Evolutionary conservation across 2,329 filamentous ascomycete genomes (phyloP).

Genomic region (Exophiala sp.): DNA sequence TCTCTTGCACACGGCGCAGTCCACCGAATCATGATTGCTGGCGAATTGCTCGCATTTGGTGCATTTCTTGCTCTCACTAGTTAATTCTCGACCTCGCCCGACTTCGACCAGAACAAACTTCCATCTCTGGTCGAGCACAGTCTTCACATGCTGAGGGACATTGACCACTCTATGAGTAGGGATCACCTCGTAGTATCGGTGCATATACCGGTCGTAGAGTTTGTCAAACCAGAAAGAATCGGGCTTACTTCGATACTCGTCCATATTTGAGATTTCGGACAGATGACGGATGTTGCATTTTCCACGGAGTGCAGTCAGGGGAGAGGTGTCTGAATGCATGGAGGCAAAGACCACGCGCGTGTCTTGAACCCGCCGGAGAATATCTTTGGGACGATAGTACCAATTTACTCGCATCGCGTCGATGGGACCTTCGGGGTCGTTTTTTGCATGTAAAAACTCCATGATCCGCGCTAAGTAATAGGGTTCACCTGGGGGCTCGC

Average conservation of each 20-base stretch:
- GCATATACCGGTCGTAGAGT: constrained; percentile 95
- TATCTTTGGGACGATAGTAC: constrained; percentile 96
- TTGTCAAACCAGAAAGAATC: constrained; percentile 97
- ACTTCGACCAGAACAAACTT: constrained; percentile 93
- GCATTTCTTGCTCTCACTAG: constrained; percentile 90
- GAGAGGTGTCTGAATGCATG: constrained; percentile 97
- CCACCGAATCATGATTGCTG: constrained; percentile 88
- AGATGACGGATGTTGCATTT: constrained; percentile 89
- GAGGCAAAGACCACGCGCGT: constrained; percentile 88
- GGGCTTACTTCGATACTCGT: constrained; percentile 74
- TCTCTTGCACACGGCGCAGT: constrained; percentile 88
- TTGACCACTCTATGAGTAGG: constrained; percentile 91
- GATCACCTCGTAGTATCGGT: constrained; percentile 95
- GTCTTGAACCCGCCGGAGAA: constrained; percentile 85
- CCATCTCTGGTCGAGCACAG: constrained; percentile 92
- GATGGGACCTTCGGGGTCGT: constrained; percentile 65
- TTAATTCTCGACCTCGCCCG: constrained; percentile 88
- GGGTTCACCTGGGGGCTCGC: constrained; percentile 93
- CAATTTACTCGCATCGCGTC: constrained; percentile 92
- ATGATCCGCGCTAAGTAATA: constrained; percentile 98
- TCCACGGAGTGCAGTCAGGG: constrained; percentile 82
- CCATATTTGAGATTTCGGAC: constrained; percentile 74
- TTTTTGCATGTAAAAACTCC: constrained; percentile 86
- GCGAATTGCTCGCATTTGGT: constrained; percentile 89
- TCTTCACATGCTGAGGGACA: constrained; percentile 90